Evolutionary conservation across 768 basidiomycete genomes (phyloP), one percentile per base, ranked within the genome.

Genomic region (Leccinum subtestaceum): DNA sequence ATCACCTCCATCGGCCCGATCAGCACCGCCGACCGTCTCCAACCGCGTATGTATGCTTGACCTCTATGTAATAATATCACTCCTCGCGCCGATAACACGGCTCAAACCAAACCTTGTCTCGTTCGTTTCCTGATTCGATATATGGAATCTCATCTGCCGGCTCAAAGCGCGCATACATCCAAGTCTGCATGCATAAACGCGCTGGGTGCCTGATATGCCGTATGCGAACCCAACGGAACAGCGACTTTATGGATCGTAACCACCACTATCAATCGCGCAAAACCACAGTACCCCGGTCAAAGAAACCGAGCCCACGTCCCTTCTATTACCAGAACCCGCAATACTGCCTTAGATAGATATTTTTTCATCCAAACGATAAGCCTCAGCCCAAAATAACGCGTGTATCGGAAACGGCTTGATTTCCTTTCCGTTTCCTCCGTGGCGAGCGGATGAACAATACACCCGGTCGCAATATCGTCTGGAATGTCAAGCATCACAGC

Each of bases 351-450:
- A 40, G 36, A 58, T 48, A 40, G 47, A 32, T 23, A 17, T 53
- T 45, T 45, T 45, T 45, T 45, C 43, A 48, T 48, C 32, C 23
- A 11, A 34, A n/a, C 17, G 61, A 61, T 63, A 52, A 63, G 60
- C 53, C 34, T 25, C n/a, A 56, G 11, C 52, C 52, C 25, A 36
- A 54, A 48, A 45, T 50, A 54, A 36, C 13, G 11, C 56, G 10
- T 57, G 54, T n/a, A 13, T 25, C 29, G 56, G 31, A 46, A 7
- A 46, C 11, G 7, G 58, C 53, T 32, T 49, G 38, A 13, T 27
- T 49, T 50, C 25, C 47, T n/a, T 29, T 17, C 46, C 27, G 11
- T 48, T 4, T 19, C 43, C 55, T 62, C 56, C 45, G 61, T 59
- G 52, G 38, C 52, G 40, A 32, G 52, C 47, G 56, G 61, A n/a